A percentile compares a stretch with the other conserved stretches of the same genome.
phyloP scores from a whole-genome alignment of 2,329 filamentous ascomycete genomes.

The Monosporascus cannonballus region DNA sequence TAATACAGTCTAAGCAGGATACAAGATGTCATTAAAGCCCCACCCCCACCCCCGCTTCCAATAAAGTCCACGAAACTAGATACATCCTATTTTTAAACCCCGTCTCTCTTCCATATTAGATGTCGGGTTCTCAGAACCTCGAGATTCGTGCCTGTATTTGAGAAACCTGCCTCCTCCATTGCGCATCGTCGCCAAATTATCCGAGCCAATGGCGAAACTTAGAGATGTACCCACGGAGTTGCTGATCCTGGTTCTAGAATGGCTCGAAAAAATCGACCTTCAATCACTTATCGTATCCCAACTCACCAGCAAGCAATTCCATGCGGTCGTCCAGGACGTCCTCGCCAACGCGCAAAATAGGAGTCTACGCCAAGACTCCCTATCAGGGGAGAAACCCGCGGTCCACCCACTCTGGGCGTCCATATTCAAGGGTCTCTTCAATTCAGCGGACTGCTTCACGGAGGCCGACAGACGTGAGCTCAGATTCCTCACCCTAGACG shows the following conservation, averaged over 20 bases:
- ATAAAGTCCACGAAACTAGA: no score
- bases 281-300: slow-evolving; percentile 10
- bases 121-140: no score
- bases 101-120: no score
- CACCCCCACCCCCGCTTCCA: no score
- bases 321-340: slow-evolving; percentile 4
- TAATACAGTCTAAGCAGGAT: no score
- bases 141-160: not conserved
- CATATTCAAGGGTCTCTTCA: slow-evolving; percentile 12
- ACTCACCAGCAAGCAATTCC: slow-evolving; percentile 8
- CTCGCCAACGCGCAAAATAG: slow-evolving; percentile 4
- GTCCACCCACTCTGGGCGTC: slow-evolving; percentile 11
- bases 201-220: slow-evolving; percentile 6
- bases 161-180: not conserved
- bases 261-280: slow-evolving; percentile 8
- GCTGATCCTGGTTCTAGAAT: slow-evolving; percentile 10
- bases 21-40: no score
- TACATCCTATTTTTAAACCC: no score
- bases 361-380: not conserved
- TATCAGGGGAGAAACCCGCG: not conserved
- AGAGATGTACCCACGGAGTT: slow-evolving; percentile 11
- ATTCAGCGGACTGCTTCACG: slow-evolving; percentile 13
- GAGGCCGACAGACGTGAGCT: slow-evolving; percentile 3
- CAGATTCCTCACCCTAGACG: slow-evolving; percentile 11
- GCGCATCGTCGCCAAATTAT: not conserved